These are phyloP conservation scores for Pistacia atlantica DNA, from an alignment of 345 rosid genomes.

Conservation along the genomic window DNA sequence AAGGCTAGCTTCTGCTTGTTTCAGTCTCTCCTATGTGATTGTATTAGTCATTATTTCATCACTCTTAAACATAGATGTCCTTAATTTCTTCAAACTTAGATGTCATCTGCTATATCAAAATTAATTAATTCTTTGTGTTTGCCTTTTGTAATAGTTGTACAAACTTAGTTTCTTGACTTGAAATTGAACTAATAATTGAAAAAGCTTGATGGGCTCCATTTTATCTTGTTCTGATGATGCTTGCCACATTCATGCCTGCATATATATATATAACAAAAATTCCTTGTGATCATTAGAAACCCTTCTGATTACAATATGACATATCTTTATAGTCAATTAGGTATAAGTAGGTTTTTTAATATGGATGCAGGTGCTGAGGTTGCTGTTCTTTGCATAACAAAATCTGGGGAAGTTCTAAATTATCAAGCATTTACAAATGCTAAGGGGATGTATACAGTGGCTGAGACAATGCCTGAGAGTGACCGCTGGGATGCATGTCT, in stretches of 20 bases:
- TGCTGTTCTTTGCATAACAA: constrained; percentile 95
- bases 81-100: too few species aligned
- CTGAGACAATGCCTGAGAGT: constrained; percentile 96
- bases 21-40: neutral
- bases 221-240: neutral
- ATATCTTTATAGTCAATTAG: neutral
- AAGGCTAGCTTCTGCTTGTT: neutral
- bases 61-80: neutral
- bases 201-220: neutral
- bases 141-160: neutral
- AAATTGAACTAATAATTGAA: neutral
- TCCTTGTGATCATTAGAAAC: neutral
- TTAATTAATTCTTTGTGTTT: neutral
- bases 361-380: constrained; percentile 84
- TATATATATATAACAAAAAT: too few species aligned
- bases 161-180: neutral
- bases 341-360: neutral
- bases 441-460: constrained; percentile 79
- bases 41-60: neutral
- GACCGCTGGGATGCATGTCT: constrained; percentile 96
- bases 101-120: neutral
- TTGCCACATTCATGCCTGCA: neutral
- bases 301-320: neutral
- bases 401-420: constrained; percentile 87
- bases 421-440: constrained; percentile 92